Evolutionary conservation across 116 monocot species (phyloP).

Genomic region (Phalaenopsis hybrid): DNA sequence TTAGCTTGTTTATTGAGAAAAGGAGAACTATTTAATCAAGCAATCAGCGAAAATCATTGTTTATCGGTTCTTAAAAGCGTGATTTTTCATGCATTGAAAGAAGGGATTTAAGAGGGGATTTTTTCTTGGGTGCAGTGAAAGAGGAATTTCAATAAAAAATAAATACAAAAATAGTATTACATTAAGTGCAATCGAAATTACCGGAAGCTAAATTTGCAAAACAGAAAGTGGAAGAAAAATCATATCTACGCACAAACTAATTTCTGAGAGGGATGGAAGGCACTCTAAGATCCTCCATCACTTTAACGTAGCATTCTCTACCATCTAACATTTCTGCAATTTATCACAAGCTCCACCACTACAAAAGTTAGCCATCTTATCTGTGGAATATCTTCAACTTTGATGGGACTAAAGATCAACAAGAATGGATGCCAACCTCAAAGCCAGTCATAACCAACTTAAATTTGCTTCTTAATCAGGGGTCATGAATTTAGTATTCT

Average conservation of each 20-base stretch:
- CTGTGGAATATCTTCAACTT: neutral
- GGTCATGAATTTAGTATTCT: neutral
- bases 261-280: neutral
- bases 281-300: neutral
- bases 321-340: neutral
- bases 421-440: conserved; percentile 3
- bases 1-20: too few species aligned
- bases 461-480: neutral
- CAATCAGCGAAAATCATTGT: too few species aligned
- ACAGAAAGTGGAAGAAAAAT: neutral
- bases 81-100: too few species aligned
- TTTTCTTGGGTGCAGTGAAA: too few species aligned
- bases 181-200: neutral
- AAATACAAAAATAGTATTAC: conserved; percentile 3
- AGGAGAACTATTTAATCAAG: too few species aligned
- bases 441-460: neutral
- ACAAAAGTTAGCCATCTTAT: conserved; percentile 1
- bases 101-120: too few species aligned
- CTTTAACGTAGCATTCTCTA: neutral
- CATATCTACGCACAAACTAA: neutral
- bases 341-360: neutral
- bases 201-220: neutral
- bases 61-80: too few species aligned
- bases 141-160: conserved; percentile 1
- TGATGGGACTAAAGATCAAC: neutral